Conservation (phyloP, 306 rosid genomes). For the Quercus alba region DNA sequence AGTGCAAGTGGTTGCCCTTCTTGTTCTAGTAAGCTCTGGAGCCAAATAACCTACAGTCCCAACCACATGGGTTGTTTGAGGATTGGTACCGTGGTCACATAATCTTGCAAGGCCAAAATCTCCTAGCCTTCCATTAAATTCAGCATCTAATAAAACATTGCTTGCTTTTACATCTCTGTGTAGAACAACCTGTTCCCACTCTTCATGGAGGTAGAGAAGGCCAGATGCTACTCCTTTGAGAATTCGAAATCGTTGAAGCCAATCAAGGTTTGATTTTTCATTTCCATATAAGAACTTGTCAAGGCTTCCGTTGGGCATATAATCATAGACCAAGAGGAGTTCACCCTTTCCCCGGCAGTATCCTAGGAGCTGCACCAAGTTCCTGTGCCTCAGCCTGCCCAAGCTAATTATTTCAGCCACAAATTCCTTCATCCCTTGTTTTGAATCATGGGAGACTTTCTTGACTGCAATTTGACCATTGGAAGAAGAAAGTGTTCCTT, state of each 20-base stretch:
- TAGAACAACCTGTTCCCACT: slow-evolving; percentile 67
- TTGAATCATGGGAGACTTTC: slow-evolving; percentile 59
- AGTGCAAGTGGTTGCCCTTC: slow-evolving; percentile 44
- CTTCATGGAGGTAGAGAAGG: slow-evolving; percentile 62
- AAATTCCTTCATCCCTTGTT: slow-evolving; percentile 52
- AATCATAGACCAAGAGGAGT: slow-evolving; percentile 60
- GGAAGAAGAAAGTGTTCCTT: too few species aligned
- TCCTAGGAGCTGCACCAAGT: slow-evolving; percentile 58
- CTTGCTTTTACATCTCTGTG: slow-evolving; percentile 79
- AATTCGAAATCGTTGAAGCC: slow-evolving; percentile 59
- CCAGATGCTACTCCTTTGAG: slow-evolving; percentile 55
- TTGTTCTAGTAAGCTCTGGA: slow-evolving; percentile 56
- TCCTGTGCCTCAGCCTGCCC: slow-evolving; percentile 64
- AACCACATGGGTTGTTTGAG: slow-evolving; percentile 58
- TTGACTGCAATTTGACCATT: slow-evolving; percentile 48
- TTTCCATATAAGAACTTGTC: slow-evolving; percentile 39
- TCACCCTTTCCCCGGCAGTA: slow-evolving; percentile 61
- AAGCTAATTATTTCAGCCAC: slow-evolving; percentile 3
- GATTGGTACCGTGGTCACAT: slow-evolving; percentile 55
- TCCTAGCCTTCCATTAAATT: slow-evolving; percentile 57
- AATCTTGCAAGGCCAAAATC: slow-evolving; percentile 73
- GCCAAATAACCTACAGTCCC: slow-evolving; percentile 79
- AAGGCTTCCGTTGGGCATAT: slow-evolving; percentile 72
- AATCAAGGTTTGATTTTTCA: slow-evolving; percentile 36
- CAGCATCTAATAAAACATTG: slow-evolving; percentile 55